A percentile compares a stretch with the other conserved stretches of the same genome.
Evolutionary conservation across 2,329 filamentous ascomycete genomes (phyloP).

Genomic region (Aspergillus sclerotialis): DNA sequence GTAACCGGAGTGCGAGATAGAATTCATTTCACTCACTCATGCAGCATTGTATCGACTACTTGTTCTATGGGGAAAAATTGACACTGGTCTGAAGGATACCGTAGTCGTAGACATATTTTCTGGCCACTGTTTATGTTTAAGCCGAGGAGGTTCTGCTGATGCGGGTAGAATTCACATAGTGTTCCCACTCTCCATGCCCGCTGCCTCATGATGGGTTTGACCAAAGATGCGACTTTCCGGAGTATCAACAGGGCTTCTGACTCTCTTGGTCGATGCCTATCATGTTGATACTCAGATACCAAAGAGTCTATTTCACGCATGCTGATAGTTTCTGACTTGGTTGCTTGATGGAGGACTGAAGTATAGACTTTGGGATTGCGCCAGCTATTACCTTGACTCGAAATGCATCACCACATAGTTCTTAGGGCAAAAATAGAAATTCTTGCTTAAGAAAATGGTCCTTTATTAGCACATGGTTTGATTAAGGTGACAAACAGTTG

Average conservation of each 20-base stretch:
- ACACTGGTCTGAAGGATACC: slow-evolving; percentile 64
- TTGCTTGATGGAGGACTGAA: too few species aligned
- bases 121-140: slow-evolving; percentile 71
- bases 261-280: slow-evolving; percentile 42
- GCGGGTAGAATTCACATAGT: slow-evolving; percentile 79
- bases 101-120: slow-evolving; percentile 74
- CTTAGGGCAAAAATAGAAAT: too few species aligned
- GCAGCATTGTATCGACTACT: slow-evolving; percentile 84
- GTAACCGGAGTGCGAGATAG: slow-evolving; percentile 2
- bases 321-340: slow-evolving; percentile 10
- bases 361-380: too few species aligned
- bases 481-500: too few species aligned
- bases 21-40: slow-evolving; percentile 52
- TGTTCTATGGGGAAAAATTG: slow-evolving; percentile 76
- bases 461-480: too few species aligned
- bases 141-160: slow-evolving; percentile 66
- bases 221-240: slow-evolving; percentile 74
- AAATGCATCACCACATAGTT: too few species aligned
- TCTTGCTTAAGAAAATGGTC: too few species aligned
- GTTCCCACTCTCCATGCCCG: slow-evolving; percentile 71
- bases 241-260: slow-evolving; percentile 55
- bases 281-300: slow-evolving; percentile 46
- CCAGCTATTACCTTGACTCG: too few species aligned
- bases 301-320: slow-evolving; percentile 43
- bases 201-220: slow-evolving; percentile 92